phyloP scores from a whole-genome alignment of 139 green algal genomes.

The Chlamydomonas eustigma region DNA sequence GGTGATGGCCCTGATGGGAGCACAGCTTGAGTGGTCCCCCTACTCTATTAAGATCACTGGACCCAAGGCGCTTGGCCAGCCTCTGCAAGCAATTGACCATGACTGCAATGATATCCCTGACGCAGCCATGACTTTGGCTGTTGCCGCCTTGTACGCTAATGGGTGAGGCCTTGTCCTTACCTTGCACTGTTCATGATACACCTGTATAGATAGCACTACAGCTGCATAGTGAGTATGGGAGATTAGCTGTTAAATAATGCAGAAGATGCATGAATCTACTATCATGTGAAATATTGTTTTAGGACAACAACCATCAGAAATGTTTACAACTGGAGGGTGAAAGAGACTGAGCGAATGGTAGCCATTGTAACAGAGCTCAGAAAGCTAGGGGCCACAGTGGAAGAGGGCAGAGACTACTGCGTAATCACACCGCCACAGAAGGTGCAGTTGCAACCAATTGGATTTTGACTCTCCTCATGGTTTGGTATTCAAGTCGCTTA shows the following conservation, averaged over 20 bases:
- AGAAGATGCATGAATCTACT: neutral
- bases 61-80: constrained; percentile 35
- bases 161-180: no score
- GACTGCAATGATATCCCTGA: constrained; percentile 99
- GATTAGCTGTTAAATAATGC: neutral
- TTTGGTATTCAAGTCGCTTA: no score
- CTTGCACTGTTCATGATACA: no score
- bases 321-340: constrained; percentile 97
- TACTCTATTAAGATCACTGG: constrained; percentile 93
- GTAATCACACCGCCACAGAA: constrained; percentile 85
- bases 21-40: constrained; percentile 83
- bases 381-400: constrained; percentile 84
- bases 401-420: constrained; percentile 93
- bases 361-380: constrained; percentile 92
- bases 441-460: constrained; percentile 11
- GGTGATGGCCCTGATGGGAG: constrained; percentile 96
- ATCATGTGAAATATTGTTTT: constrained; percentile 10
- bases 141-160: constrained; percentile 92
- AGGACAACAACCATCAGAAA: constrained; percentile 87
- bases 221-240: no score
- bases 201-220: no score
- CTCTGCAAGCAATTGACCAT: constrained; percentile 88
- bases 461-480: no score
- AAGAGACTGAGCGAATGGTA: constrained; percentile 99
- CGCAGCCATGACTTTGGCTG: constrained; percentile 97